Conservation (phyloP, 495 filamentous ascomycete species). For the Cairneyella variabilis region DNA sequence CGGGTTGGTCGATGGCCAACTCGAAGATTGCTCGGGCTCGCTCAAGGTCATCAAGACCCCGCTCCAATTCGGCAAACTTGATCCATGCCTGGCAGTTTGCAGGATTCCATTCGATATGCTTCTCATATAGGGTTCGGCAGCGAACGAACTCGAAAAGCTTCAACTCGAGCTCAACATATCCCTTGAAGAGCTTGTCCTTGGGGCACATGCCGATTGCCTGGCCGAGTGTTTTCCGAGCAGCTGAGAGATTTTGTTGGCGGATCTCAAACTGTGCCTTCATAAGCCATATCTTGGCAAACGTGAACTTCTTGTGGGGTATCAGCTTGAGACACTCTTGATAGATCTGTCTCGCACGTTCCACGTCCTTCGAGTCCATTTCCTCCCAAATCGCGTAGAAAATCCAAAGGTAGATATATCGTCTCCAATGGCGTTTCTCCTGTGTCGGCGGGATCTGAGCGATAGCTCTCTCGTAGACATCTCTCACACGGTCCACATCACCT, state of each 20-base stretch:
- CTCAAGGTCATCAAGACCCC: conserved; percentile 82
- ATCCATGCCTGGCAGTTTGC: conserved; percentile 93
- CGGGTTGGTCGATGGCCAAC: conserved; percentile 75
- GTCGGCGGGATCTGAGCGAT: conserved; percentile 95
- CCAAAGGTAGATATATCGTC: conserved; percentile 96
- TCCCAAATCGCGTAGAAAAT: conserved; percentile 96
- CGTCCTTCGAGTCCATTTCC: conserved; percentile 77
- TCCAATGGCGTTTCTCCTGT: conserved; percentile 96
- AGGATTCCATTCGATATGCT: conserved; percentile 86
- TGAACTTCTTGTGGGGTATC: conserved; percentile 95
- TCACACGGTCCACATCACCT: conserved; percentile 73
- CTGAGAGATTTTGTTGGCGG: conserved; percentile 73
- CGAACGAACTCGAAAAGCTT: conserved; percentile 89
- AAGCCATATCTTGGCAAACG: conserved; percentile 95
- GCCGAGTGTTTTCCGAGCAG: conserved; percentile 84
- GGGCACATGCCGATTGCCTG: conserved; percentile 90
- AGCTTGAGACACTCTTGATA: conserved; percentile 84
- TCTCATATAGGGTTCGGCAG: conserved; percentile 88
- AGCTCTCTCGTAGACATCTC: conserved; percentile 92
- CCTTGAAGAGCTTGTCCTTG: conserved; percentile 91
- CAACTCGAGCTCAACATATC: conserved; percentile 87
- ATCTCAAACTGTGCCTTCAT: conserved; percentile 91
- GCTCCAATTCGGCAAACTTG: conserved; percentile 87
- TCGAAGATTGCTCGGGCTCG: conserved; percentile 90
- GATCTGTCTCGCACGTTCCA: conserved; percentile 79